Evolutionary conservation across 164 flowering plant genomes (phyloP).

Genomic region (Umbilicus rupestris): DNA sequence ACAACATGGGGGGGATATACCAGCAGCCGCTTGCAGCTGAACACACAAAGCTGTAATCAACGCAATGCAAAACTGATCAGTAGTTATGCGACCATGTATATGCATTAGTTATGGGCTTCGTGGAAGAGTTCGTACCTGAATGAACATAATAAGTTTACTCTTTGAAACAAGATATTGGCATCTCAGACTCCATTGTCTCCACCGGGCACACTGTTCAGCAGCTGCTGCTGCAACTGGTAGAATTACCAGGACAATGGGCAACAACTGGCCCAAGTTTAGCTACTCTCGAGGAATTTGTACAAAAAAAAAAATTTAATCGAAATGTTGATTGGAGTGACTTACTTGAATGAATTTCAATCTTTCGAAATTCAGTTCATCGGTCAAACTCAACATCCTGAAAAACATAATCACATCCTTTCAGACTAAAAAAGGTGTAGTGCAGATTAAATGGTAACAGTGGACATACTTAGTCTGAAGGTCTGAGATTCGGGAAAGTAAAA

Average conservation of each 20-base stretch:
- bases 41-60: too few species aligned
- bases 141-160: not conserved
- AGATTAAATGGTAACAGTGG: not conserved
- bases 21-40: too few species aligned
- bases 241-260: not conserved
- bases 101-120: not conserved
- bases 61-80: not conserved
- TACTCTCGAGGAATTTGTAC: too few species aligned
- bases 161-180: not conserved
- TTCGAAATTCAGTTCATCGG: slow-evolving; percentile 63
- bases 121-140: not conserved
- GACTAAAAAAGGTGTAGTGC: not conserved
- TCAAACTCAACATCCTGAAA: slow-evolving; percentile 66
- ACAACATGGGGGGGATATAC: too few species aligned
- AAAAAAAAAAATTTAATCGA: not conserved
- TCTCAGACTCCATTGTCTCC: not conserved
- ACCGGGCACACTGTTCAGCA: not conserved
- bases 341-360: slow-evolving; percentile 57
- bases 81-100: not conserved
- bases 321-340: slow-evolving; percentile 15
- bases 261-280: too few species aligned
- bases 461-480: slow-evolving; percentile 71
- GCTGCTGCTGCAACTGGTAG: slow-evolving; percentile 5
- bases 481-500: slow-evolving; percentile 41
- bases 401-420: not conserved